These are phyloP conservation scores for Malassezia equina DNA, from an alignment of 1,284 basidiomycete species.

Conservation along the genomic window DNA sequence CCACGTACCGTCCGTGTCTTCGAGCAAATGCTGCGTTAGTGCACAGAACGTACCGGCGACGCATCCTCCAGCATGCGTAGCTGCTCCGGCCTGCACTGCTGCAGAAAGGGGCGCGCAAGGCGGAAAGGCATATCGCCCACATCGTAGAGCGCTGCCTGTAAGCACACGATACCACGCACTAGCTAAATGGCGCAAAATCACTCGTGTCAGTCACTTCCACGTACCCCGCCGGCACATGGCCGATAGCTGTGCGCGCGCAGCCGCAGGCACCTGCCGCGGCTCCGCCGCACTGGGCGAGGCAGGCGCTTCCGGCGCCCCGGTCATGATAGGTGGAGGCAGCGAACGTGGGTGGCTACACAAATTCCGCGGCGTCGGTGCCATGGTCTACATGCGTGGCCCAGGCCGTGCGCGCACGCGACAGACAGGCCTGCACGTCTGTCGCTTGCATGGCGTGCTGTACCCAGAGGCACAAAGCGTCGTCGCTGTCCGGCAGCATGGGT, in stretches of 20 bases:
- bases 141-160: constrained; percentile 25
- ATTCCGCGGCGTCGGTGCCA: neutral
- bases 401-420: neutral
- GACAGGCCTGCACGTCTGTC: neutral
- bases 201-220: constrained; percentile 1
- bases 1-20: constrained; percentile 18
- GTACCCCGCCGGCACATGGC: constrained; percentile 14
- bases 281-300: neutral
- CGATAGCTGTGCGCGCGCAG: constrained; percentile 1
- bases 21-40: constrained; percentile 20
- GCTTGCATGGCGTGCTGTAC: constrained; percentile 20
- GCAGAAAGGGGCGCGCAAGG: constrained; percentile 32
- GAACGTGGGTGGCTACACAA: constrained; percentile 5
- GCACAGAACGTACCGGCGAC: constrained; percentile 22
- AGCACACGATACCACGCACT: constrained; percentile 7
- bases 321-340: neutral
- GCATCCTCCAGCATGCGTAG: constrained; percentile 30
- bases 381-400: neutral
- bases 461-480: constrained; percentile 39
- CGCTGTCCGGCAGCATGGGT: constrained; percentile 35
- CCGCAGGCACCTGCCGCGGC: neutral
- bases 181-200: constrained; percentile 32
- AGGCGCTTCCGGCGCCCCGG: neutral
- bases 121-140: constrained; percentile 40
- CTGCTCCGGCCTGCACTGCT: constrained; percentile 36